Conservation (phyloP, 2,329 filamentous ascomycete genomes). For the Aspergillus pseudoviridinutans region DNA sequence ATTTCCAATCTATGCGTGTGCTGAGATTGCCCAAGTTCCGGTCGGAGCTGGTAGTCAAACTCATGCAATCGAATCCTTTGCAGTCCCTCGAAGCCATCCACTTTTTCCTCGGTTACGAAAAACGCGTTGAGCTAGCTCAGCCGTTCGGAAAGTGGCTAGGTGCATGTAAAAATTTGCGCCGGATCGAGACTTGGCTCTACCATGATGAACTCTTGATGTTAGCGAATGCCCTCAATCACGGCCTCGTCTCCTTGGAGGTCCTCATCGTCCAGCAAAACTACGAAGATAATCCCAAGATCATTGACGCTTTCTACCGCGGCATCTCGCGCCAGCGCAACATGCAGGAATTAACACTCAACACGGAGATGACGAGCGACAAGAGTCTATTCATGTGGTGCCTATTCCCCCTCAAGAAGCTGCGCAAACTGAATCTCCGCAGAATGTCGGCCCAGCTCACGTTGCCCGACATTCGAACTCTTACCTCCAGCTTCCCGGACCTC, state of each 20-base stretch:
- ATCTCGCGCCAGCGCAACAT: neutral
- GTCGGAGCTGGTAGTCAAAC: neutral
- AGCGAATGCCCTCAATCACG: neutral
- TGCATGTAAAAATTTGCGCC: neutral
- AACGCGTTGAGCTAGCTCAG: neutral
- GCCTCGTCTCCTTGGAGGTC: neutral
- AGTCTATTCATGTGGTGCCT: neutral
- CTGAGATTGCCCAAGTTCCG: neutral
- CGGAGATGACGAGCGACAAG: neutral
- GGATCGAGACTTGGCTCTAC: neutral
- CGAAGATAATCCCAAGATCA: neutral
- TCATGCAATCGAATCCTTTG: neutral
- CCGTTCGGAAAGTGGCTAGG: neutral
- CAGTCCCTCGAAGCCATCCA: neutral
- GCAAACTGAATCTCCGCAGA: neutral
- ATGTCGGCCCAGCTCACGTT: neutral
- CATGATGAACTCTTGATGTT: neutral
- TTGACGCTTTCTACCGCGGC: neutral
- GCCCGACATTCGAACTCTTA: neutral
- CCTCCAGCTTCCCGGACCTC: neutral
- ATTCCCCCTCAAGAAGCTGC: neutral
- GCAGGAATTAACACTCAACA: neutral
- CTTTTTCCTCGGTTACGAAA: neutral
- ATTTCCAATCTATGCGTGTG: neutral
- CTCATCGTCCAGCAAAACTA: neutral